Base-by-base conservation (phyloP, 345 rosid genomes). In the Cardiospermum halicacabum region DNA sequence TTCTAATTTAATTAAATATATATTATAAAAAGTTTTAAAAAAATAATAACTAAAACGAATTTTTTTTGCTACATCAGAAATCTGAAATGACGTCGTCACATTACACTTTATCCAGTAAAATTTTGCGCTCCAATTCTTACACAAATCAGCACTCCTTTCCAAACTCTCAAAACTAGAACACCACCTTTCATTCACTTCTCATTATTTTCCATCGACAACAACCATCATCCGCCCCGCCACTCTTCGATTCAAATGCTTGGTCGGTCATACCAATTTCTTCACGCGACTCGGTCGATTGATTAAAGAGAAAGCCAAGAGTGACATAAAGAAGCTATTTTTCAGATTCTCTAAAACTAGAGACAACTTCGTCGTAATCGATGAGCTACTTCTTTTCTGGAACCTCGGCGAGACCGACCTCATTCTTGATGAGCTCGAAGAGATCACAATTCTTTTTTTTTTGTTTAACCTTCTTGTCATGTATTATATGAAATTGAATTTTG, bases 361-460 rank as follows among this genome's bases (percentile, higher is more conserved):
- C 56, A 90, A 93, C 61, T 89, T 93, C 51, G 94, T 92, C 36
- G 97, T 90, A 58, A 79, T 93, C 43, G 97, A 93, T 55, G 95
- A 93, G 75, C 96, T 93, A 36, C 80, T 93, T 11, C 92, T 93
- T 37, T 93, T 82, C 75, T 90, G 95, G 97, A 93, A 90, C 80
- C 96, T 93, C 18, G 77, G 88, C 13, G 95, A 93, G 56, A 90
- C 95, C 11, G 99, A 93, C 82, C 81, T 83, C 51, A 88, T 93
- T 64, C 96, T 90, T 59, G 97, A 93, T 74, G 95, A 90, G 39
- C 82, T 93, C 25, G 97, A 93, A 84, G 97, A 90, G 94, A 97
- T 92, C 30, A 19, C 28, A 2, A 0, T 27, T 65, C 42, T 22
- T 68, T 39, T 11, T 47, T 25, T 9, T n/a, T 45, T 64, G 2